Conservation (phyloP, 306 rosid genomes). For the Cucumis sativus region DNA sequence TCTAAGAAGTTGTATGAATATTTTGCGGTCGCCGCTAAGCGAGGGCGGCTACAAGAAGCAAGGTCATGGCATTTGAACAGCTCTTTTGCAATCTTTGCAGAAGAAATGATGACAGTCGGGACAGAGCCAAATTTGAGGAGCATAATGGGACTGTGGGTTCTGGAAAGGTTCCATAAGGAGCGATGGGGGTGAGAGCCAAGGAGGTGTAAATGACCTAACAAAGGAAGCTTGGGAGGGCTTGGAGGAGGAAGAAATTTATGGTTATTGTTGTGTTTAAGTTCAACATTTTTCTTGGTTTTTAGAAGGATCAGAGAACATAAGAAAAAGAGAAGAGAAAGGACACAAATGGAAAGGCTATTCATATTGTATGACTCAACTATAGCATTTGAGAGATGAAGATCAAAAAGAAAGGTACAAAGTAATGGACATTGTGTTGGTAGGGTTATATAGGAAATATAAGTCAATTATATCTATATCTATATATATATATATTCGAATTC, state of each 20-base stretch:
- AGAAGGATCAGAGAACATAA: not conserved
- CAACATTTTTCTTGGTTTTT: not conserved
- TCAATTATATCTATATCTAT: no score
- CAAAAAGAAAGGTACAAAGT: no score
- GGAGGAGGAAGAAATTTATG: conserved; percentile 5
- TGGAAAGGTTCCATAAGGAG: conserved; percentile 27
- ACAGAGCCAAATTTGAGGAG: conserved; percentile 17
- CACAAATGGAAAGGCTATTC: no score
- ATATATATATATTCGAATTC: no score
- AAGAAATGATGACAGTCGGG: conserved; percentile 4
- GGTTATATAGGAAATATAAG: no score
- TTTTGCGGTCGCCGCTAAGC: not conserved
- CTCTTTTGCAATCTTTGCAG: conserved; percentile 13
- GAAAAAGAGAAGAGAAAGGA: not conserved
- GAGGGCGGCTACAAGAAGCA: conserved; percentile 16
- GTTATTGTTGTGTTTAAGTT: not conserved
- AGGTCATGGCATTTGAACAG: conserved; percentile 18
- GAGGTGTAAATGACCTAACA: conserved; percentile 43
- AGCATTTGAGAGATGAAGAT: no score
- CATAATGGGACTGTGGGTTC: conserved; percentile 41
- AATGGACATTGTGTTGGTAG: no score
- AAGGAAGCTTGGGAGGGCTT: conserved; percentile 38
- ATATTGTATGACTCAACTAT: no score
- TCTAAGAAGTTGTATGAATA: conserved; percentile 14
- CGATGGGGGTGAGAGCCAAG: conserved; percentile 17